phyloP scores from a whole-genome alignment of 2,329 filamentous ascomycete genomes.

The Nemania abortiva region DNA sequence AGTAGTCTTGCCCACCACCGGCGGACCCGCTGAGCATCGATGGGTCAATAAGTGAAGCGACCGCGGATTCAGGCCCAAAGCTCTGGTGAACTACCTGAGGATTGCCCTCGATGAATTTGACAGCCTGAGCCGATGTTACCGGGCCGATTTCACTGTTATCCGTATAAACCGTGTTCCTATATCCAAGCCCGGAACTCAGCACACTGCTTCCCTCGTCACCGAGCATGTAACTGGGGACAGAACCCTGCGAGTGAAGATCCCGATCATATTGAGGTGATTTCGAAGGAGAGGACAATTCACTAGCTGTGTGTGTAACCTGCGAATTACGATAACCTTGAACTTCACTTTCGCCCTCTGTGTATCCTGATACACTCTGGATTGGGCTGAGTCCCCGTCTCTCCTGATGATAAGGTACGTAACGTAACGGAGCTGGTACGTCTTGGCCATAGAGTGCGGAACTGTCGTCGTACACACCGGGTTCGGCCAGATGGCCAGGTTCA shows the following conservation, averaged over 20 bases:
- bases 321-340: slow-evolving; percentile 69
- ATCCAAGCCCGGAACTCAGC: slow-evolving; percentile 67
- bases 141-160: slow-evolving; percentile 70
- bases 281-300: slow-evolving; percentile 71
- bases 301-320: slow-evolving; percentile 61
- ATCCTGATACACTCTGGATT: slow-evolving; percentile 92
- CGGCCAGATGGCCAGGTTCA: slow-evolving; percentile 54
- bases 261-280: slow-evolving; percentile 64
- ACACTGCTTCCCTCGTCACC: slow-evolving; percentile 71
- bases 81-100: slow-evolving; percentile 80
- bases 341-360: slow-evolving; percentile 76
- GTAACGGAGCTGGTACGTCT: slow-evolving; percentile 72
- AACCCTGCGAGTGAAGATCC: slow-evolving; percentile 63
- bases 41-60: slow-evolving; percentile 78
- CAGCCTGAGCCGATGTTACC: slow-evolving; percentile 74
- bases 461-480: slow-evolving; percentile 56
- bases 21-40: slow-evolving; percentile 76
- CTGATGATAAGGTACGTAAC: slow-evolving; percentile 76
- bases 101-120: slow-evolving; percentile 78
- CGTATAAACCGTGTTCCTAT: slow-evolving; percentile 63
- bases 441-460: slow-evolving; percentile 68
- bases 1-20: slow-evolving; percentile 63
- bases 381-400: slow-evolving; percentile 83
- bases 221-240: slow-evolving; percentile 65
- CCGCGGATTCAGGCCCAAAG: slow-evolving; percentile 84